phyloP scores from a whole-genome alignment of 1,284 basidiomycete genomes.

The Pisolithus thermaeus region DNA sequence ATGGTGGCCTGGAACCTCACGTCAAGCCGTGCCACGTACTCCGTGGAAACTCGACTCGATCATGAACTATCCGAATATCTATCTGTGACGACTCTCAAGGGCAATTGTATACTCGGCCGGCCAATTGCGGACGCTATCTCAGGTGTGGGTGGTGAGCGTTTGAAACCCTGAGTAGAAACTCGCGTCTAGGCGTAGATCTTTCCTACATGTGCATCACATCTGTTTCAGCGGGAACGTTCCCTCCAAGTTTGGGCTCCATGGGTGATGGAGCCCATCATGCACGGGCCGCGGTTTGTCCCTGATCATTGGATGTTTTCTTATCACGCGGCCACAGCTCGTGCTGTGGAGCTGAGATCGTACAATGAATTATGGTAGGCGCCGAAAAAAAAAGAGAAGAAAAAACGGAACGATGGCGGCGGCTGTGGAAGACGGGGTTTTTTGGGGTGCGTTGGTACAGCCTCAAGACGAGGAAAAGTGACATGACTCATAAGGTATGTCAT shows the following conservation, averaged over 20 bases:
- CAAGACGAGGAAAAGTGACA: no score
- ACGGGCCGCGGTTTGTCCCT: conserved; percentile 1
- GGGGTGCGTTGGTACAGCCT: no score
- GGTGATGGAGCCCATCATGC: neutral
- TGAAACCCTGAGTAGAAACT: conserved; percentile 1
- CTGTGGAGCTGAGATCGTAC: neutral
- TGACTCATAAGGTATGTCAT: no score
- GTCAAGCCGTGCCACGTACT: no score
- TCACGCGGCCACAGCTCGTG: neutral
- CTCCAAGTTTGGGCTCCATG: neutral
- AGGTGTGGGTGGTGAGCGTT: conserved; percentile 4
- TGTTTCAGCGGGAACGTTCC: neutral
- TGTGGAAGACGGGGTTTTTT: no score
- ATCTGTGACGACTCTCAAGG: no score
- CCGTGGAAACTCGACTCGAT: no score
- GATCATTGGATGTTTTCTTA: neutral
- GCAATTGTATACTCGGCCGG: neutral
- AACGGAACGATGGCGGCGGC: no score
- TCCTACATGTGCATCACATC: conserved; percentile 1
- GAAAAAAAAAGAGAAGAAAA: no score
- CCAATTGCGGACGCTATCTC: neutral
- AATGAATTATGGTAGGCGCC: neutral
- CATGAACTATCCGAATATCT: no score
- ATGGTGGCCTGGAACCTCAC: no score
- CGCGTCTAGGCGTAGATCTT: neutral